These are phyloP conservation scores for Kuraishia ogatae DNA, from an alignment of 805 yeast species.

Conservation along the genomic window DNA sequence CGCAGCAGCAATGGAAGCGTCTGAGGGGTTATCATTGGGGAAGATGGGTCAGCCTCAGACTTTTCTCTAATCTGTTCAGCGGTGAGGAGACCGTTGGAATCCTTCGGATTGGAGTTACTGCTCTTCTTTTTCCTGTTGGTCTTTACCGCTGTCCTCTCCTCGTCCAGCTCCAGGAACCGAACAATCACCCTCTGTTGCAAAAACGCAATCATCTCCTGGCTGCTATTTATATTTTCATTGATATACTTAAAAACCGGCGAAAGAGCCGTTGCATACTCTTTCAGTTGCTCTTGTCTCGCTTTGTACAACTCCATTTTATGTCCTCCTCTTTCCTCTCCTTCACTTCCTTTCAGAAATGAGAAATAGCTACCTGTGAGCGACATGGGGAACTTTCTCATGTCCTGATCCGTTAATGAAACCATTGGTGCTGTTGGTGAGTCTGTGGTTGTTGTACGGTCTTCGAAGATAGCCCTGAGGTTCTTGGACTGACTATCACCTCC, in stretches of 20 bases:
- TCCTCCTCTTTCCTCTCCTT: not conserved
- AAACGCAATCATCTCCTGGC: not conserved
- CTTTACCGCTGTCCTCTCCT: not conserved
- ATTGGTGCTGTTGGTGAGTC: not conserved
- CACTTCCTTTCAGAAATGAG: not conserved
- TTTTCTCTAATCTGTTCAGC: not conserved
- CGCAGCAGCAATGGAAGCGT: conserved; percentile 19
- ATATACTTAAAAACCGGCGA: not conserved
- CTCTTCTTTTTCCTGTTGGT: not conserved
- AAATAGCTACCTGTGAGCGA: conserved; percentile 1
- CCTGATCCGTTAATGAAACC: conserved; percentile 2
- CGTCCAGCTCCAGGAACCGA: not conserved
- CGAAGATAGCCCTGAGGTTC: not conserved
- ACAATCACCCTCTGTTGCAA: not conserved
- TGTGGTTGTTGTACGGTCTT: not conserved
- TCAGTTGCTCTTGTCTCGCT: not conserved
- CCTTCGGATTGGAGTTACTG: not conserved
- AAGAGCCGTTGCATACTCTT: not conserved
- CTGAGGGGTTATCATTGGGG: conserved; percentile 13
- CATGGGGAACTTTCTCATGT: conserved; percentile 1
- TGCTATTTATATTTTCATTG: not conserved
- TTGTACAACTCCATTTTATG: not conserved
- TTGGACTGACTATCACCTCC: not conserved
- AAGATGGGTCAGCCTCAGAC: conserved; percentile 9
- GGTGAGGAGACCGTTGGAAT: not conserved